These are phyloP conservation scores for Hirsutella rhossiliensis DNA, from an alignment of 2,329 filamentous ascomycete species.

Conservation along the genomic window DNA sequence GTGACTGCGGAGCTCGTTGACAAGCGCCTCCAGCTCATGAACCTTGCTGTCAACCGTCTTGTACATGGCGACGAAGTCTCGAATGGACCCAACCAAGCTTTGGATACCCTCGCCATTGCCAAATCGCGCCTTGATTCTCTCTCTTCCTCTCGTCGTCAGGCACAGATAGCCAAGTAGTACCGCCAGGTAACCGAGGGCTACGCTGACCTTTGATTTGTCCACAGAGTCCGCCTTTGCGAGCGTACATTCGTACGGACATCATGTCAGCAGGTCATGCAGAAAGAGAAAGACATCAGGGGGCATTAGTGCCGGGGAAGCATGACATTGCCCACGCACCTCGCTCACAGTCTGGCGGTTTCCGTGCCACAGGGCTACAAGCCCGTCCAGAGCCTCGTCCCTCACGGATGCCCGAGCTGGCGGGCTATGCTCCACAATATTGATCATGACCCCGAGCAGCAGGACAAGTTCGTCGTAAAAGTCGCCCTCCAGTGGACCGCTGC, in stretches of 20 bases:
- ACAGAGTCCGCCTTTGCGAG: slow-evolving; percentile 49
- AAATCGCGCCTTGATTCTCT: slow-evolving; percentile 28
- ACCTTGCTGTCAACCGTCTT: slow-evolving; percentile 34
- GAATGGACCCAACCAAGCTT: slow-evolving; percentile 37
- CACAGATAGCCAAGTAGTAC: slow-evolving; percentile 76
- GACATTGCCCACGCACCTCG: slow-evolving; percentile 43
- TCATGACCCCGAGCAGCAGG: slow-evolving; percentile 68
- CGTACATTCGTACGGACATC: neutral
- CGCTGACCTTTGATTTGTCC: slow-evolving; percentile 66
- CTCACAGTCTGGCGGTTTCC: slow-evolving; percentile 51
- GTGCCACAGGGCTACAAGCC: slow-evolving; percentile 54
- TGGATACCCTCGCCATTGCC: slow-evolving; percentile 27
- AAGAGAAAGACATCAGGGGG: neutral
- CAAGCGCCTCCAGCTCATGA: slow-evolving; percentile 24
- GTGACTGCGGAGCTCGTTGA: slow-evolving; percentile 19
- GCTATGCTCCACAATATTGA: slow-evolving; percentile 78
- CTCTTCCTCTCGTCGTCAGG: slow-evolving; percentile 35
- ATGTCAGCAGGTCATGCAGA: neutral
- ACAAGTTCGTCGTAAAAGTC: slow-evolving; percentile 58
- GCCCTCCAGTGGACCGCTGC: slow-evolving; percentile 34
- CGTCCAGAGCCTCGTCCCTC: slow-evolving; percentile 34
- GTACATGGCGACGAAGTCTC: slow-evolving; percentile 41
- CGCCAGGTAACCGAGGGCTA: slow-evolving; percentile 76
- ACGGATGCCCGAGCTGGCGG: slow-evolving; percentile 39
- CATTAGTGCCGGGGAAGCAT: neutral